Percentiles rank a stretch among this genome's conserved stretches.
Conservation (phyloP, 768 basidiomycete genomes). For the Termitomyces sp. region DNA sequence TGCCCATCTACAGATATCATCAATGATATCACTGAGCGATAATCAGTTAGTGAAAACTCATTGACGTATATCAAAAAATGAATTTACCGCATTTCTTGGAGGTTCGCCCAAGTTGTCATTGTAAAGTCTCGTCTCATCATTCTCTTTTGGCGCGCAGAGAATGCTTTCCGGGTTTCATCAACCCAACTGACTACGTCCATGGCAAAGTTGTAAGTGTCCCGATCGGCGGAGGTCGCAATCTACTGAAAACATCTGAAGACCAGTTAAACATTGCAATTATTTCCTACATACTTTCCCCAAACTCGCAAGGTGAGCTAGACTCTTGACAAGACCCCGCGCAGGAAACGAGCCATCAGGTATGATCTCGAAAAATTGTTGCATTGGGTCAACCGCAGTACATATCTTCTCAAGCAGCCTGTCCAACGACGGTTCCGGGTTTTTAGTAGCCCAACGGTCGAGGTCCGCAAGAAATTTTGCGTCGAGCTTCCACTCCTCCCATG, state of each 20-base stretch:
- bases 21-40: slow-evolving; percentile 4
- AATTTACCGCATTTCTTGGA: slow-evolving; percentile 7
- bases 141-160: neutral
- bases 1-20: slow-evolving; percentile 10
- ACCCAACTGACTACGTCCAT: slow-evolving; percentile 5
- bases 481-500: slow-evolving; percentile 7
- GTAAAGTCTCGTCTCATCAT: neutral
- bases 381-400: slow-evolving; percentile 2
- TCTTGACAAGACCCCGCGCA: slow-evolving; percentile 11
- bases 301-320: slow-evolving; percentile 8
- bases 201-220: slow-evolving; percentile 1
- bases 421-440: slow-evolving; percentile 4
- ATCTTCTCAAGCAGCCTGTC: slow-evolving; percentile 1
- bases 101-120: slow-evolving; percentile 3
- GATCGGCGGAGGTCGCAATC: neutral
- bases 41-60: neutral
- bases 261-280: neutral
- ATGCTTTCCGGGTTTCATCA: neutral
- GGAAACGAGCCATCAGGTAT: slow-evolving; percentile 14
- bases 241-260: neutral
- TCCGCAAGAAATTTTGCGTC: slow-evolving; percentile 7
- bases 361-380: slow-evolving; percentile 6
- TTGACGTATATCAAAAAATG: neutral
- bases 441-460: slow-evolving; percentile 2
- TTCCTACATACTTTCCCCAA: slow-evolving; percentile 5